Percentiles rank a stretch among this genome's conserved stretches.
phyloP scores from a whole-genome alignment of 805 yeast species.

The Zygotorulaspora sp. region DNA sequence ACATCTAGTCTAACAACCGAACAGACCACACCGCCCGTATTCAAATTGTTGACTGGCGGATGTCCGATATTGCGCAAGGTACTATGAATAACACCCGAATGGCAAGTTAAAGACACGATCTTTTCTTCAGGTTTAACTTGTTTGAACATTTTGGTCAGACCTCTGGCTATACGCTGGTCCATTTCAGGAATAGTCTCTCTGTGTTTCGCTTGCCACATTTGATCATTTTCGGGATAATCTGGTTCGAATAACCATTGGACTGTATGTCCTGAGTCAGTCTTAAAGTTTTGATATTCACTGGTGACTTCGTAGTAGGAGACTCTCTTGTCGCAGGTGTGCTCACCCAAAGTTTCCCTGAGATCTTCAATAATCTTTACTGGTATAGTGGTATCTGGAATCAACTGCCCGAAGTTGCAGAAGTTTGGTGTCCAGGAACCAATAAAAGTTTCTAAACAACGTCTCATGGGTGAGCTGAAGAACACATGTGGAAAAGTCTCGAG shows the following conservation, averaged over 20 bases:
- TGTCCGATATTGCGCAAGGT: constrained; percentile 49
- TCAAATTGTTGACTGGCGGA: constrained; percentile 48
- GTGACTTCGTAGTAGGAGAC: constrained; percentile 22
- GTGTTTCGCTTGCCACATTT: constrained; percentile 40
- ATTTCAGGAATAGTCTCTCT: constrained; percentile 50
- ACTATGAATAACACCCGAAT: constrained; percentile 56
- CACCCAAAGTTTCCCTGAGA: constrained; percentile 58
- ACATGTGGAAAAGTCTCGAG: constrained; percentile 54
- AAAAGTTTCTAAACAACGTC: constrained; percentile 57
- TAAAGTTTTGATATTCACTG: constrained; percentile 19
- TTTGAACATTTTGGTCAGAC: constrained; percentile 43
- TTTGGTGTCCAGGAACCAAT: constrained; percentile 52
- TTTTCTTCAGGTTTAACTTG: constrained; percentile 24
- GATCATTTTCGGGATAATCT: constrained; percentile 49
- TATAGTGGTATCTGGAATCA: constrained; percentile 4
- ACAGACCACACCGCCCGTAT: constrained; percentile 65
- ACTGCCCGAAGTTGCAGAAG: constrained; percentile 32
- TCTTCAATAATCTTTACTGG: constrained; percentile 39
- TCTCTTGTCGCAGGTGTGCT: constrained; percentile 57
- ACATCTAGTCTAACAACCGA: constrained; percentile 42
- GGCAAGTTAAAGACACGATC: constrained; percentile 50
- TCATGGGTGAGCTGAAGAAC: constrained; percentile 59
- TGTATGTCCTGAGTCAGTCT: constrained; percentile 33
- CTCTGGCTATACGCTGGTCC: constrained; percentile 38
- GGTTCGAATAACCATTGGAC: constrained; percentile 40